phyloP scores from a whole-genome alignment of 345 rosid genomes.

The Hypericum androsaemum region DNA sequence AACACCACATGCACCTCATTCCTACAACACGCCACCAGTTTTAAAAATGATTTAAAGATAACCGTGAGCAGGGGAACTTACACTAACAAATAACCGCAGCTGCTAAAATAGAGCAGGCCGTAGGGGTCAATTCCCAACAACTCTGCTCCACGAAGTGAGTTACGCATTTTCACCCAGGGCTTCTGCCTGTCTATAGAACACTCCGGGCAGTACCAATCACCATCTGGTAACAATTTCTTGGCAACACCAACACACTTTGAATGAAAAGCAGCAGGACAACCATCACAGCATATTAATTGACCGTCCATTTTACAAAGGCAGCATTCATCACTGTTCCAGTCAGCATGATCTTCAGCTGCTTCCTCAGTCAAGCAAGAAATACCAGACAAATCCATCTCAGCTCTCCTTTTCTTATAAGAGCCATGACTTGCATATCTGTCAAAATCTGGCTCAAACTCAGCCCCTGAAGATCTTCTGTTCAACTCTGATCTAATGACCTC shows the following conservation, averaged over 20 bases:
- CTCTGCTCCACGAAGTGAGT: constrained; percentile 80
- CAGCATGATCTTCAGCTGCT: constrained; percentile 39
- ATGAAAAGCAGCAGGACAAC: constrained; percentile 99
- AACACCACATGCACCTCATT: too few species aligned
- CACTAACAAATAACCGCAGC: constrained; percentile 86
- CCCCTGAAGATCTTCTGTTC: constrained; percentile 51
- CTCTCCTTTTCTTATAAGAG: constrained; percentile 45
- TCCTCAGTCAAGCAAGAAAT: constrained; percentile 46
- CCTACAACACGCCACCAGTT: too few species aligned
- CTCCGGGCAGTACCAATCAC: constrained; percentile 98
- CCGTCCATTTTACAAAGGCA: constrained; percentile 98
- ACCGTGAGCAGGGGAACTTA: constrained; percentile 38
- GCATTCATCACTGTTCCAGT: constrained; percentile 89
- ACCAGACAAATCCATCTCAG: constrained; percentile 33
- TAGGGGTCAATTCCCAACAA: constrained; percentile 68
- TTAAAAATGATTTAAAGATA: too few species aligned
- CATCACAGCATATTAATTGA: constrained; percentile 88
- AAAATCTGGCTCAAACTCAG: constrained; percentile 56
- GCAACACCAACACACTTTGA: constrained; percentile 88
- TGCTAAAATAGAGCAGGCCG: constrained; percentile 60
- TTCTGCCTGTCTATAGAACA: constrained; percentile 53
- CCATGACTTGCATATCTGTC: constrained; percentile 43
- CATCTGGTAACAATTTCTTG: constrained; percentile 75
- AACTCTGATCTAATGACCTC: constrained; percentile 70
- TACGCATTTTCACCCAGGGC: constrained; percentile 45